phyloP scores from a whole-genome alignment of 306 rosid species.

The Purshia tridentata region DNA sequence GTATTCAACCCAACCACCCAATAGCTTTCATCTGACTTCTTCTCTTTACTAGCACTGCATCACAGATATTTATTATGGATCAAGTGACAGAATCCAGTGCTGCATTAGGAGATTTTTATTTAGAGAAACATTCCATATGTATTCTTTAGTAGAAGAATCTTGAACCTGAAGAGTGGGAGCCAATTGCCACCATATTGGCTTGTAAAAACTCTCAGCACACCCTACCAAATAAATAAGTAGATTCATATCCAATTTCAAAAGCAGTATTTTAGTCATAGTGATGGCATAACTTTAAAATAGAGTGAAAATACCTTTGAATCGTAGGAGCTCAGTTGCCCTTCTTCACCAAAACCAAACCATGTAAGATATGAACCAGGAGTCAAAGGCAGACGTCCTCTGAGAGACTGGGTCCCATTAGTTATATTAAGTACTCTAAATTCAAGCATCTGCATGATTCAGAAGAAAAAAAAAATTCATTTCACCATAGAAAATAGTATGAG shows the following conservation, averaged over 20 bases:
- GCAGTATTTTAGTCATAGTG: conserved; percentile 10
- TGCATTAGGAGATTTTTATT: not conserved
- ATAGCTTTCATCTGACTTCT: conserved; percentile 67
- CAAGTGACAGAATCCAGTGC: not conserved
- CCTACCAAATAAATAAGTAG: conserved; percentile 39
- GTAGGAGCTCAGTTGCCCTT: conserved; percentile 76
- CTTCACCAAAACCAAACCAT: conserved; percentile 96
- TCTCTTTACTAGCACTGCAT: conserved; percentile 76
- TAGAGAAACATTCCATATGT: conserved; percentile 1
- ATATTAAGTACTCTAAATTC: conserved; percentile 70
- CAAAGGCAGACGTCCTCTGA: conserved; percentile 68
- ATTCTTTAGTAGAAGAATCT: conserved; percentile 21
- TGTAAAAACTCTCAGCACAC: conserved; percentile 75
- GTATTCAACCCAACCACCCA: conserved; percentile 88
- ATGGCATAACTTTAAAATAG: conserved; percentile 11
- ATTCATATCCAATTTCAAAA: conserved; percentile 25
- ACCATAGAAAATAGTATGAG: conserved; percentile 4
- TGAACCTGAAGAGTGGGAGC: conserved; percentile 92
- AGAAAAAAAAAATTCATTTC: conserved; percentile 20
- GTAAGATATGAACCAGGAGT: conserved; percentile 77
- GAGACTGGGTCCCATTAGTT: conserved; percentile 48
- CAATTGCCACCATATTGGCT: conserved; percentile 90
- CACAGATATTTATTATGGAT: conserved; percentile 20
- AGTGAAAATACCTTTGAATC: conserved; percentile 72
- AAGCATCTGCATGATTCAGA: conserved; percentile 53